Percentiles rank a stretch among this genome's conserved stretches.
Conservation (phyloP, 78 protist genomes). For the Polysphondylium violaceum region DNA sequence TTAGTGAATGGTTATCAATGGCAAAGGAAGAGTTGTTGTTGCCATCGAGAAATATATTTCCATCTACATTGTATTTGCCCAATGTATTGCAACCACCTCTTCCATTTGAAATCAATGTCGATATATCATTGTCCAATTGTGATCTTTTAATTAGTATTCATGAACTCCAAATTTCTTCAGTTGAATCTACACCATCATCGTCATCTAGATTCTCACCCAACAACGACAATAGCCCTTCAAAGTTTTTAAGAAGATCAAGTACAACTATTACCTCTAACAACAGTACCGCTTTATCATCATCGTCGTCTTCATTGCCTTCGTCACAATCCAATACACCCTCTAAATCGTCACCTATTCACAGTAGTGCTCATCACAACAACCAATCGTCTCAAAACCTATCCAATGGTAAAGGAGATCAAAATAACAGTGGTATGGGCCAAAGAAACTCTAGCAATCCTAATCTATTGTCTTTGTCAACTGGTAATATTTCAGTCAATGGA, state of each 20-base stretch:
- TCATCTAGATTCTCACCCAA: background rate
- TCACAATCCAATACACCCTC: background rate
- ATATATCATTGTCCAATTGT: constrained; percentile 47
- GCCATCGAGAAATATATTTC: constrained; percentile 52
- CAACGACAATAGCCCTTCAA: constrained; percentile 23
- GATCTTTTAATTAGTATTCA: constrained; percentile 58
- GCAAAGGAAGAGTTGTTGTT: constrained; percentile 60
- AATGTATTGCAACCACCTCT: constrained; percentile 49
- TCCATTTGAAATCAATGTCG: constrained; percentile 63
- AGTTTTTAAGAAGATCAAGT: constrained; percentile 23
- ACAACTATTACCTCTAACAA: background rate
- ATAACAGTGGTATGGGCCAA: background rate
- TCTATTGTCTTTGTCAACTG: too few relatives aligned
- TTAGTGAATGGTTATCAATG: constrained; percentile 48
- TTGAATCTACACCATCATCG: background rate
- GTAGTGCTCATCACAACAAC: background rate
- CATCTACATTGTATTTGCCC: constrained; percentile 39
- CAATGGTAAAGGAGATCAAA: background rate
- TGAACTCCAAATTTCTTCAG: constrained; percentile 39
- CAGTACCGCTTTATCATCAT: background rate
- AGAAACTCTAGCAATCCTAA: too few relatives aligned
- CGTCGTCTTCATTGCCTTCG: background rate
- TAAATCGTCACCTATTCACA: background rate
- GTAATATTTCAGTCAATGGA: background rate
- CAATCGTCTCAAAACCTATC: too few relatives aligned